Conservation (phyloP, 345 rosid genomes). For the Rhizophora mangle region DNA sequence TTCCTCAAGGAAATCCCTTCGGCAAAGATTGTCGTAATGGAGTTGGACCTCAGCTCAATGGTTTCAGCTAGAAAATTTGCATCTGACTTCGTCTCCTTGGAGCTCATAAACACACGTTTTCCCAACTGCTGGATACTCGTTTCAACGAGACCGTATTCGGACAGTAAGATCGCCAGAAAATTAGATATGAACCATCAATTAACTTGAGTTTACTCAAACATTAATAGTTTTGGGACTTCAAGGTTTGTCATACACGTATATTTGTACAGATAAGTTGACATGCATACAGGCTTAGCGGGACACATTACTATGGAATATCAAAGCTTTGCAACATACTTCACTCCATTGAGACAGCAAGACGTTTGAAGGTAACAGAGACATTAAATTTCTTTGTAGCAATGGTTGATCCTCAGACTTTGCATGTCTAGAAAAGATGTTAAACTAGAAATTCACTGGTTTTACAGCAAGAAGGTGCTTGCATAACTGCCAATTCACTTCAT, state of each 20-base stretch:
- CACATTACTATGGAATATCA: slow-evolving; percentile 30
- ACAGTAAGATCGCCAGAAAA: too few relatives aligned
- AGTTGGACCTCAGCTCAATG: slow-evolving; percentile 17
- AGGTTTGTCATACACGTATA: background rate
- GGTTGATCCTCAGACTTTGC: too few relatives aligned
- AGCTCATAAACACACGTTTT: slow-evolving; percentile 42
- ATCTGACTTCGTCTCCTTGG: slow-evolving; percentile 7
- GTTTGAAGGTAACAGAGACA: slow-evolving; percentile 23
- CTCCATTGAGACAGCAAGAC: slow-evolving; percentile 34
- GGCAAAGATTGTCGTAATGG: slow-evolving; percentile 26
- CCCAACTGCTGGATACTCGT: slow-evolving; percentile 32
- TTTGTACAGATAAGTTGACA: background rate
- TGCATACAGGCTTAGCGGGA: slow-evolving; percentile 16
- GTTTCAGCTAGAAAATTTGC: slow-evolving; percentile 19
- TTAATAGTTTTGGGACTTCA: background rate
- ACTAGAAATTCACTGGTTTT: background rate
- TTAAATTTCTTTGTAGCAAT: too few relatives aligned
- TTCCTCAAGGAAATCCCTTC: slow-evolving; percentile 12
- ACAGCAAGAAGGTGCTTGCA: slow-evolving; percentile 17
- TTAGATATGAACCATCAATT: too few relatives aligned
- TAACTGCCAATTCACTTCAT: slow-evolving; percentile 23
- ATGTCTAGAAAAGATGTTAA: too few relatives aligned
- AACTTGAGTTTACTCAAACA: too few relatives aligned
- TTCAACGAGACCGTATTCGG: background rate
- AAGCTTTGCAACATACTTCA: slow-evolving; percentile 40